A percentile compares a stretch with the other conserved stretches of the same genome.
phyloP scores from a whole-genome alignment of 371 early-diverging fungal genomes.

The Mortierella sp. region DNA sequence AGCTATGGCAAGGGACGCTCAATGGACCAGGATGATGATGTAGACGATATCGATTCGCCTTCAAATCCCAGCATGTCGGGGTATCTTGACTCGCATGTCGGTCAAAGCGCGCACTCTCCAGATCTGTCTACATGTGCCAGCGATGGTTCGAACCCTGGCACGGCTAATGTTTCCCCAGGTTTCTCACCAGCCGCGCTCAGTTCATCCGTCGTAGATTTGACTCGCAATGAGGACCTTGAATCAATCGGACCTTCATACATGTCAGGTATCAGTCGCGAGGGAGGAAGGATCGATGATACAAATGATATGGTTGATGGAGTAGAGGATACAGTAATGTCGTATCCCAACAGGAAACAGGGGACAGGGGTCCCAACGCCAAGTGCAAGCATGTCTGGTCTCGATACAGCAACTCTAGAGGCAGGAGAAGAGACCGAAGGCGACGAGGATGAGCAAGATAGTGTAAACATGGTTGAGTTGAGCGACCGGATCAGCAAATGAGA shows the following conservation, averaged over 20 bases:
- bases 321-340: neutral
- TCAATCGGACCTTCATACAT: constrained; percentile 8
- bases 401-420: constrained; percentile 9
- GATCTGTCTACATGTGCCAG: constrained; percentile 40
- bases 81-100: constrained; percentile 6
- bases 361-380: constrained; percentile 34
- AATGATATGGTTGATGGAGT: constrained; percentile 5
- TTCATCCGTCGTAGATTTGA: neutral
- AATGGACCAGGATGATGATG: constrained; percentile 21
- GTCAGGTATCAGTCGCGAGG: constrained; percentile 29
- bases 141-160: constrained; percentile 47
- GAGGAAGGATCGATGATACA: constrained; percentile 34
- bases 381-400: constrained; percentile 10
- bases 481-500: neutral
- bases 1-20: constrained; percentile 23
- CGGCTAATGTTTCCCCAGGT: constrained; percentile 33
- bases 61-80: neutral
- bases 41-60: constrained; percentile 21
- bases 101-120: constrained; percentile 21
- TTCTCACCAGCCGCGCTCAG: constrained; percentile 1
- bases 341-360: neutral
- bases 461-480: constrained; percentile 20
- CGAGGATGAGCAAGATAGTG: constrained; percentile 25
- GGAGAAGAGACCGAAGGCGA: constrained; percentile 12
- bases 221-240: neutral